Base-by-base conservation (phyloP, 441 rosid genomes). In the Erodium texanum region DNA sequence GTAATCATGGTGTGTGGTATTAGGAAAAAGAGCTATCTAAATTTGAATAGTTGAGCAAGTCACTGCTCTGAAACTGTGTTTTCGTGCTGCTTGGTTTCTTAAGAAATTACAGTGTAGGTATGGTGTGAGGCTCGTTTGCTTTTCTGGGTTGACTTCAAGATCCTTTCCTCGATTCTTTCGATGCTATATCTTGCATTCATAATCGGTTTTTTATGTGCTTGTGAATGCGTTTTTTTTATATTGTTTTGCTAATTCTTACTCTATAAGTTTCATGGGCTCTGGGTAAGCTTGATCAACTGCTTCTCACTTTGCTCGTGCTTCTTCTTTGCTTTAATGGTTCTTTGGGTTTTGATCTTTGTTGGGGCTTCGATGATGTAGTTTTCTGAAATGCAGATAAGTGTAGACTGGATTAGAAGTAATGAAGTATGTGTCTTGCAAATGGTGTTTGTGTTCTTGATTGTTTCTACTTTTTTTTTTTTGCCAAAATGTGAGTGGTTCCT, bases 191-290 rank as follows among this genome's bases (percentile, higher is more conserved):
- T 65, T 16, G 36, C 24, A 19, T 19, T 54, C 12, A 54, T 24
- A 54, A 16, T 52, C 22, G 7, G 20, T 1, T 18, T 24, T 65
- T 24, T 24, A 22, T 19, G 63, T 29, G 9, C 18, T n/a, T 64
- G 20, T 5, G n/a, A n/a, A n/a, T n/a, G n/a, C n/a, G n/a, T n/a
- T n/a, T 23, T 34, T 45, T 65, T 24, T 24, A 22, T 19, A 67
- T 66, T 74, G 69, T 64, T 70, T 68, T 62, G 71, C 62, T 73
- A 66, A 62, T 74, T 24, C 9, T 52, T 29, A 41, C 61, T 58
- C 56, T 61, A 11, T 8, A 34, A 34, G 38, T 8, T 34, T 34
- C 38, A 3, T 34, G 38, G 38, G 4, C 38, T 34, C 38, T 34
- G 7, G 38, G 38, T 34, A 34, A 34, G 38, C 38, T 34, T 8